These are phyloP conservation scores for Taiwanofungus camphoratus DNA, from an alignment of 1,284 basidiomycete genomes.

Conservation along the genomic window DNA sequence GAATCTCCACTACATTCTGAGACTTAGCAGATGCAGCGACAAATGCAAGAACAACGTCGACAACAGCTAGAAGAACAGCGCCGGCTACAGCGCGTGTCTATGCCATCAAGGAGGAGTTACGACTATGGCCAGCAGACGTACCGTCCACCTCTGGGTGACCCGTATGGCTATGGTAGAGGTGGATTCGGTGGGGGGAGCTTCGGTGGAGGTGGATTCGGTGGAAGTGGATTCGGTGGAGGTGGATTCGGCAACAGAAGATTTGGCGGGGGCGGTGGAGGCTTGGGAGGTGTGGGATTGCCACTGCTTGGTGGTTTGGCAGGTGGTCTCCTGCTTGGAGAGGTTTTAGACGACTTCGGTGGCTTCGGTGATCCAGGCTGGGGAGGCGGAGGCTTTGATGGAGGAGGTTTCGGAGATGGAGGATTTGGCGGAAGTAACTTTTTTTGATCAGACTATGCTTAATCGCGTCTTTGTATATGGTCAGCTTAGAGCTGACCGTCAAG, in stretches of 20 bases:
- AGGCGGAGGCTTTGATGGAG: conserved; percentile 7
- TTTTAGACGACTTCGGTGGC: conserved; percentile 26
- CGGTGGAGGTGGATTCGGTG: conserved; percentile 14
- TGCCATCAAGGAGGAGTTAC: conserved; percentile 9
- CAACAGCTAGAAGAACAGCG: conserved; percentile 13
- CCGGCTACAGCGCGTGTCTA: conserved; percentile 22
- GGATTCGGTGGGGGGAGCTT: conserved; percentile 13
- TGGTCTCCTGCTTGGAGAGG: conserved; percentile 51
- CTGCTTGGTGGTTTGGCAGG: conserved; percentile 56
- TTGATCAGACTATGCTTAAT: conserved; percentile 1
- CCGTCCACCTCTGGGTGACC: conserved; percentile 20
- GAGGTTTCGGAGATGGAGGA: conserved; percentile 13
- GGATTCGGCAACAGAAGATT: background rate
- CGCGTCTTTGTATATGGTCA: no score
- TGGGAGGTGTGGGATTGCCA: conserved; percentile 41
- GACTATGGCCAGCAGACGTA: conserved; percentile 19
- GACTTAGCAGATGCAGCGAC: conserved; percentile 20
- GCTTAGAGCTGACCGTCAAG: no score
- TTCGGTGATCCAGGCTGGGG: no score
- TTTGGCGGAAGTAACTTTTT: conserved; percentile 8
- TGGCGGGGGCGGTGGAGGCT: conserved; percentile 25
- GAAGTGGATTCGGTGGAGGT: conserved; percentile 5
- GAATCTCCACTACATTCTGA: background rate
- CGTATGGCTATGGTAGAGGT: conserved; percentile 10
- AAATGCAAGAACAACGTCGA: conserved; percentile 24